phyloP scores from a whole-genome alignment of 2,329 filamentous ascomycete species.

The Fusarium illudens region DNA sequence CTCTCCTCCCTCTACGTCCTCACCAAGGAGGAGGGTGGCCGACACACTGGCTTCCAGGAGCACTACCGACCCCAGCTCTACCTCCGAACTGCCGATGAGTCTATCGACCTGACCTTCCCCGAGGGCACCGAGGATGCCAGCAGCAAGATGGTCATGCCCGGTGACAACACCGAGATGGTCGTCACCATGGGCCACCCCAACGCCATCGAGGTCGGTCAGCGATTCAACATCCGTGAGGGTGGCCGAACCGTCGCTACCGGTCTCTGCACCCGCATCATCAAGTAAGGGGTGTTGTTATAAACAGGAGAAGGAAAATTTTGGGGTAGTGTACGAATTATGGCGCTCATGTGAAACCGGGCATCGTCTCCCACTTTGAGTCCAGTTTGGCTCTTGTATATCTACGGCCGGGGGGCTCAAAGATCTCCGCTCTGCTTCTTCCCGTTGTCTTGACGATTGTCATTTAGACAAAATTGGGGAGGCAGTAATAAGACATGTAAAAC shows the following conservation, averaged over 20 bases:
- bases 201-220: constrained; percentile 89
- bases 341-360: constrained; percentile 42
- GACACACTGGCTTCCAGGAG: constrained; percentile 92
- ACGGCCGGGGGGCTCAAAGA: constrained; percentile 46
- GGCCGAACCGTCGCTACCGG: constrained; percentile 88
- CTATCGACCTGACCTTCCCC: constrained; percentile 83
- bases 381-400: constrained; percentile 50
- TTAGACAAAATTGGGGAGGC: constrained; percentile 42
- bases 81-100: constrained; percentile 89
- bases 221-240: constrained; percentile 98
- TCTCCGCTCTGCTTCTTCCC: constrained; percentile 54
- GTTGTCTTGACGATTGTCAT: constrained; percentile 51
- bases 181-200: constrained; percentile 85
- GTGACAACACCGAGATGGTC: constrained; percentile 98
- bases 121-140: constrained; percentile 78
- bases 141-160: constrained; percentile 91
- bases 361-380: constrained; percentile 43
- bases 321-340: constrained; percentile 39
- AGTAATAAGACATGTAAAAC: constrained; percentile 45
- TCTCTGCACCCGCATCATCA: constrained; percentile 77
- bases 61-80: constrained; percentile 98
- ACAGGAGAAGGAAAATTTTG: constrained; percentile 26
- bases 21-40: constrained; percentile 96
- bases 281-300: constrained; percentile 51
- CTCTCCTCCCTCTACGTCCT: constrained; percentile 96